Base-by-base conservation (phyloP, 768 basidiomycete genomes). In the Termitomyces heimii region DNA sequence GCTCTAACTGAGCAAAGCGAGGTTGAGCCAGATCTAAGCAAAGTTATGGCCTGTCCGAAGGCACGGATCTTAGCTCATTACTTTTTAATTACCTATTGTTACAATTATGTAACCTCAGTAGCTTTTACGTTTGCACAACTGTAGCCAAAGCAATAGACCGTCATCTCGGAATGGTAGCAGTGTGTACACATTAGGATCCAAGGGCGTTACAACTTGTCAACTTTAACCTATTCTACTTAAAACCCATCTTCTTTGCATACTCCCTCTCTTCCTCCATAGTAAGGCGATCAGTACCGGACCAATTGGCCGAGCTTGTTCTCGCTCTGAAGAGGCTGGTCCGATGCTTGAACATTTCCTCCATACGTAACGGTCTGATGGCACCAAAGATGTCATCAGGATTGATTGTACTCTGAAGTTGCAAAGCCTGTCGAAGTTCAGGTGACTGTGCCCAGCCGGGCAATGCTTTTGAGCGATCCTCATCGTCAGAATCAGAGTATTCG, bases 401-500 rank as follows among this genome's bases (percentile, higher is more conserved):
- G 66, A 94, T 81, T n/a, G 81, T 85, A 55, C 88, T 89, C 72
- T 98, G 96, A 49, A 81, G 77, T 62, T 88, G 78, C 53, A 98
- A 78, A 2, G 91, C 90, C 57, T 86, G 81, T 14, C 84, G 79
- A 29, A 98, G 80, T 65, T 89, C 86, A 12, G 94, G 94, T 26
- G 92, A 93, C 68, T 95, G 91, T 1, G 94, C 92, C 96, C 96
- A 98, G 24, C 82, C 77, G 2, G 92, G 92, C 62, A 84, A 86
- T n/a, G 83, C 84, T 61, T 82, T 77, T 42, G 81, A 79, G 20
- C 88, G 83, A 62, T 87, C 85, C 68, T 95, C 94, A 62, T 95
- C 93, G 45, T 94, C 96, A 5, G 94, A 97, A 71, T 95, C 92
- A 5, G 94, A 97, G 71, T 98, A 98, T 65, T 98, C 96, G 73